Percentiles rank a stretch among this genome's conserved stretches.
Conservation (phyloP, 1,139 yeast species). For the Pichiaceae sp. region DNA sequence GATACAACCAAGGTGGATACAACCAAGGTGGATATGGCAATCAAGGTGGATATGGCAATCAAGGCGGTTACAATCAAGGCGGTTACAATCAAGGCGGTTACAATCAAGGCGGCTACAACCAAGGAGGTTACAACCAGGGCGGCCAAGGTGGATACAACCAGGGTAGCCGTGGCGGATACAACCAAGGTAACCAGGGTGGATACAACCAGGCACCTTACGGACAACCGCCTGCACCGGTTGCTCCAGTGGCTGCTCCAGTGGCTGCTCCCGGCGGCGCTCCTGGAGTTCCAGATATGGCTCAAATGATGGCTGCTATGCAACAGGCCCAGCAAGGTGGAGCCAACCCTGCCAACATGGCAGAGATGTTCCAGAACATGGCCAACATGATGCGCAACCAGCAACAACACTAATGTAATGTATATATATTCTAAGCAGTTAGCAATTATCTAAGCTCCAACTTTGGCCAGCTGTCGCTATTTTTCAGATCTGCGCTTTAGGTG, state of each 20-base stretch:
- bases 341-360: constrained; percentile 17
- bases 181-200: constrained; percentile 1
- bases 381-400: constrained; percentile 23
- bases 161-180: neutral
- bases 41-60: neutral
- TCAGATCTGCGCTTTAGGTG: neutral
- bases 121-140: neutral
- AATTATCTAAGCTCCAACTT: no score
- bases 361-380: constrained; percentile 25
- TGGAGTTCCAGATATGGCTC: constrained; percentile 12
- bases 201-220: neutral
- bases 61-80: neutral
- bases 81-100: constrained; percentile 1
- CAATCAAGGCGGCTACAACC: constrained; percentile 1
- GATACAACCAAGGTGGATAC: constrained; percentile 1
- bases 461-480: no score
- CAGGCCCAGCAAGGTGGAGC: constrained; percentile 20
- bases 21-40: neutral
- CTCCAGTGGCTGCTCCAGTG: neutral
- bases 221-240: neutral
- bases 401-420: constrained; percentile 3
- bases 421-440: no score
- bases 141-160: constrained; percentile 1
- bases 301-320: constrained; percentile 24
- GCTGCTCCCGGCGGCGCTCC: neutral